Conservation (phyloP, 2,329 filamentous ascomycete species). For the Colletotrichum plurivorum region DNA sequence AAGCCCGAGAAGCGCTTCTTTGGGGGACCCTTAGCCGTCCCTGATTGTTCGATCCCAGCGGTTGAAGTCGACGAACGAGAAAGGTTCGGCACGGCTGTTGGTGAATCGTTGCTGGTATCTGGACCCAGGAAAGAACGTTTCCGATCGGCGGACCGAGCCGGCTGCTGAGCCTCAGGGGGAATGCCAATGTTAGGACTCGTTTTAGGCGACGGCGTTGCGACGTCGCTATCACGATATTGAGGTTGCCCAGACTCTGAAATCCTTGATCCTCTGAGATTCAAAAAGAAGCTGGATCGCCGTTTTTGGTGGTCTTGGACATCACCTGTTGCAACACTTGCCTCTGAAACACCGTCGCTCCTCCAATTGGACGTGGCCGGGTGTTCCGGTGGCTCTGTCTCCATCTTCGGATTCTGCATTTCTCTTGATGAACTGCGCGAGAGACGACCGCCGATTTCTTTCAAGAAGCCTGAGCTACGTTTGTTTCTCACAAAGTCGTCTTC, state of each 20-base stretch:
- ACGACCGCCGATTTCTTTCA: slow-evolving; percentile 65
- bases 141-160: slow-evolving; percentile 48
- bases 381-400: slow-evolving; percentile 29
- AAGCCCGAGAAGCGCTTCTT: slow-evolving; percentile 64
- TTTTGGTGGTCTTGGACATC: slow-evolving; percentile 54
- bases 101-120: slow-evolving; percentile 37
- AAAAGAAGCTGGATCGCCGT: slow-evolving; percentile 57
- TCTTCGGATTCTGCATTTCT: slow-evolving; percentile 49
- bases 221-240: slow-evolving; percentile 42
- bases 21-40: slow-evolving; percentile 31
- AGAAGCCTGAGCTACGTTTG: slow-evolving; percentile 60
- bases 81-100: slow-evolving; percentile 34
- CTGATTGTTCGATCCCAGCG: slow-evolving; percentile 37
- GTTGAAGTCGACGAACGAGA: slow-evolving; percentile 48
- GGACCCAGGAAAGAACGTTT: slow-evolving; percentile 57
- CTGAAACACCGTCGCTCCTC: slow-evolving; percentile 57
- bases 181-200: slow-evolving; percentile 39
- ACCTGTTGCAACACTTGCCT: slow-evolving; percentile 56
- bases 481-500: slow-evolving; percentile 54
- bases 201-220: slow-evolving; percentile 32
- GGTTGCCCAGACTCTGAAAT: slow-evolving; percentile 44
- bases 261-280: slow-evolving; percentile 45
- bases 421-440: slow-evolving; percentile 52
- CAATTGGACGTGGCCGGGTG: slow-evolving; percentile 38
- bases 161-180: slow-evolving; percentile 41